A percentile compares a stretch with the other conserved stretches of the same genome.
Evolutionary conservation across 2,329 filamentous ascomycete species (phyloP).

Genomic region (Raffaelea ambrosiae): DNA sequence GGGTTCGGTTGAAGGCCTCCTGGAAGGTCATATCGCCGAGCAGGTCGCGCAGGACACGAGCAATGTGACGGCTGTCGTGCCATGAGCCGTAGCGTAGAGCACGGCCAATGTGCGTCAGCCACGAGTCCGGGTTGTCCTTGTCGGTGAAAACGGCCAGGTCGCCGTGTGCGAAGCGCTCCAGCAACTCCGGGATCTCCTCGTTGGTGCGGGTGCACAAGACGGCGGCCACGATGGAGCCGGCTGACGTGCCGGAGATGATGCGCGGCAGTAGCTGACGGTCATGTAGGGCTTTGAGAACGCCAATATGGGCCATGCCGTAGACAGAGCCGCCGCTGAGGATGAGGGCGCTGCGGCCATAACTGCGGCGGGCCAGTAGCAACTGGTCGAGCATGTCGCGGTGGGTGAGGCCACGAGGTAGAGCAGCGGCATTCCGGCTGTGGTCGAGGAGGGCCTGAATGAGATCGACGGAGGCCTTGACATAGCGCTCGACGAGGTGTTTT

Average conservation of each 20-base stretch:
- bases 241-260: conserved; percentile 81
- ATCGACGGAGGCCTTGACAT: conserved; percentile 69
- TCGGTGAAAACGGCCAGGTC: conserved; percentile 74
- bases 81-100: conserved; percentile 75
- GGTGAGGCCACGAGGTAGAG: conserved; percentile 45
- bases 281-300: conserved; percentile 74
- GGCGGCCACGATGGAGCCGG: conserved; percentile 77
- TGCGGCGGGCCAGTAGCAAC: conserved; percentile 63
- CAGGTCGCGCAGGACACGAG: conserved; percentile 69
- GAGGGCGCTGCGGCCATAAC: conserved; percentile 77
- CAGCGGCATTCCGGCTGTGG: conserved; percentile 31
- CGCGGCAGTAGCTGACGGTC: conserved; percentile 68
- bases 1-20: conserved; percentile 91
- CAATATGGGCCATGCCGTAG: conserved; percentile 87
- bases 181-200: conserved; percentile 62
- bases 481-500: conserved; percentile 77
- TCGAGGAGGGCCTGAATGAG: conserved; percentile 68
- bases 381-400: conserved; percentile 55
- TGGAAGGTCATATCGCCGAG: conserved; percentile 90
- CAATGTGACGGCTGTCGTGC: conserved; percentile 76
- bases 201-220: conserved; percentile 72
- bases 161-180: conserved; percentile 67
- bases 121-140: conserved; percentile 45
- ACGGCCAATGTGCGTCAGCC: conserved; percentile 61
- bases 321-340: conserved; percentile 80